Evolutionary conservation across 2,329 filamentous ascomycete species (phyloP).

Genomic region (Pestalotiopsis sp.): DNA sequence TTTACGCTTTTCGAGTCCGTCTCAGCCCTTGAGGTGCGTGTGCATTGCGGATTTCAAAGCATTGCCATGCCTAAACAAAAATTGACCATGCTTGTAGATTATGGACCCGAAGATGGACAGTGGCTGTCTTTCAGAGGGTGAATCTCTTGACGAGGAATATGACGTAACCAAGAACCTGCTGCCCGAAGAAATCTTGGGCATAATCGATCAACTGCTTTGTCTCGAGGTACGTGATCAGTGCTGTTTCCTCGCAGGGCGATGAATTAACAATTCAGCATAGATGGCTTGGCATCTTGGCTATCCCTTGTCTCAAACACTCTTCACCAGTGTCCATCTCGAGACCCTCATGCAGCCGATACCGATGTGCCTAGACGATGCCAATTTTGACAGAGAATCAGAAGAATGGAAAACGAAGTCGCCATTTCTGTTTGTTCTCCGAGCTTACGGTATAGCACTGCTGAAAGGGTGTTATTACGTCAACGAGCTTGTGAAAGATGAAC

Average conservation of each 20-base stretch:
- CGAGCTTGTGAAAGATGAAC: constrained; percentile 75
- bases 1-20: constrained; percentile 96
- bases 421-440: constrained; percentile 70
- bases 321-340: constrained; percentile 91
- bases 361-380: constrained; percentile 62
- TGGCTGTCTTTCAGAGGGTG: constrained; percentile 76
- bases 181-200: constrained; percentile 82
- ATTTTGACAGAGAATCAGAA: constrained; percentile 21
- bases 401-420: constrained; percentile 35
- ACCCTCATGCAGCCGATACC: constrained; percentile 75
- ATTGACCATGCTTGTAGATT: constrained; percentile 62
- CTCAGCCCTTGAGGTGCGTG: constrained; percentile 70
- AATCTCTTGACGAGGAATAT: constrained; percentile 83
- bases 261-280: constrained; percentile 41
- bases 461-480: constrained; percentile 84
- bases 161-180: constrained; percentile 69
- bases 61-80: neutral
- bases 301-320: constrained; percentile 89
- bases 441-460: constrained; percentile 83
- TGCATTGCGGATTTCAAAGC: neutral
- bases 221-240: constrained; percentile 67
- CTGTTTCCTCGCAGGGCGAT: neutral
- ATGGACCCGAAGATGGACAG: constrained; percentile 99
- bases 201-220: constrained; percentile 91
- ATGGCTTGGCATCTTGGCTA: constrained; percentile 98